Percentiles rank a stretch among this genome's conserved stretches.
Evolutionary conservation across 129 eudicot genomes (phyloP).

Genomic region (Heracleum sosnowskyi): DNA sequence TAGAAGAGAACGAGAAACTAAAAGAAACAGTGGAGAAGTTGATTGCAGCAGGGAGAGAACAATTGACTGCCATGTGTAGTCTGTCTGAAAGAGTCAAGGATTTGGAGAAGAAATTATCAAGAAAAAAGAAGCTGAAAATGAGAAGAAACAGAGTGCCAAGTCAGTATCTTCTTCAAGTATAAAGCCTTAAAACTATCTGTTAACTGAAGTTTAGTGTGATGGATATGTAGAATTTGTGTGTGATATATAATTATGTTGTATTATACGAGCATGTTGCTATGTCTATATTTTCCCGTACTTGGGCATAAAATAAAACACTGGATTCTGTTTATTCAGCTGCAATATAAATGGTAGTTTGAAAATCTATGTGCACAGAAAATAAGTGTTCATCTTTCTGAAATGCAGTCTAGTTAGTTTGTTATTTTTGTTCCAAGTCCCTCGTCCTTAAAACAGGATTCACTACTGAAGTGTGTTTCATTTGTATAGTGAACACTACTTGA

Average conservation of each 20-base stretch:
- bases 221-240: background rate
- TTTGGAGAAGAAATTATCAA: conserved; percentile 55
- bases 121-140: conserved; percentile 30
- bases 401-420: too few species aligned
- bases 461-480: too few species aligned
- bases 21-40: conserved; percentile 48
- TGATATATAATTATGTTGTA: background rate
- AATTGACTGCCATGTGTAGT: conserved; percentile 44
- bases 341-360: too few species aligned
- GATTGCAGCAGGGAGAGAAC: conserved; percentile 56
- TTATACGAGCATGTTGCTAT: background rate
- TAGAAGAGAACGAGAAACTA: conserved; percentile 40
- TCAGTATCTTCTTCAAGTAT: background rate
- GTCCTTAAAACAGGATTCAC: too few species aligned
- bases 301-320: background rate
- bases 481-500: too few species aligned
- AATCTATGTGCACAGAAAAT: too few species aligned
- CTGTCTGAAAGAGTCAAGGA: conserved; percentile 54
- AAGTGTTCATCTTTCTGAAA: too few species aligned
- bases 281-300: background rate
- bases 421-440: too few species aligned
- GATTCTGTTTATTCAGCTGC: background rate
- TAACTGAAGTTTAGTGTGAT: background rate
- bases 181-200: background rate
- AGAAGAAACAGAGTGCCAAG: background rate